Percentiles rank a stretch among this genome's conserved stretches.
Evolutionary conservation across 2,329 filamentous ascomycete species (phyloP).

Genomic region (Rachicladosporium sp.): DNA sequence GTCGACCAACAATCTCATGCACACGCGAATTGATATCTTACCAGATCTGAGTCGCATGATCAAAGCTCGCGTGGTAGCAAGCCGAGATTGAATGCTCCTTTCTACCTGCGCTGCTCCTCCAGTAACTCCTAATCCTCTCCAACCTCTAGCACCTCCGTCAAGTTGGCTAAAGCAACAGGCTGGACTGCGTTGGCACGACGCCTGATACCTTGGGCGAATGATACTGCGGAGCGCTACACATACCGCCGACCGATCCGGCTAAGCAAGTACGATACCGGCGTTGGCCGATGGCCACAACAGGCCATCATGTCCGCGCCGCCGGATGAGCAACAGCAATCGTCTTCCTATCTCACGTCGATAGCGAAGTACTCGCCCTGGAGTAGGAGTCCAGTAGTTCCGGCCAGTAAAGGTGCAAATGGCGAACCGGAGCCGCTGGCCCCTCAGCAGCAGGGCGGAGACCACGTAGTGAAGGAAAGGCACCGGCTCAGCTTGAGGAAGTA

Average conservation of each 20-base stretch:
- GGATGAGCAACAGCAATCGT: conserved; percentile 21
- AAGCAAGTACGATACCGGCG: conserved; percentile 10
- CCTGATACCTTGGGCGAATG: conserved; percentile 18
- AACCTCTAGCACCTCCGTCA: conserved; percentile 3
- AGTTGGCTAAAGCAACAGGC: conserved; percentile 23
- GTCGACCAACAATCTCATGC: too few species aligned
- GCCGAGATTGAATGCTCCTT: too few species aligned
- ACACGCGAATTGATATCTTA: too few species aligned
- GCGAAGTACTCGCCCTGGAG: conserved; percentile 38
- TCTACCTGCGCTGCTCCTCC: too few species aligned
- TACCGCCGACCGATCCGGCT: conserved; percentile 16
- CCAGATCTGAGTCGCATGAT: too few species aligned
- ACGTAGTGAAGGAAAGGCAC: conserved; percentile 43
- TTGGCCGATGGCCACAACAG: conserved; percentile 17
- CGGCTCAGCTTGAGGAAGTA: conserved; percentile 55
- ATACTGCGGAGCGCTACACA: conserved; percentile 5
- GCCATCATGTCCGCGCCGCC: conserved; percentile 30
- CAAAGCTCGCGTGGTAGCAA: too few species aligned
- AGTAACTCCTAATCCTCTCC: too few species aligned
- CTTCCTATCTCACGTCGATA: conserved; percentile 25
- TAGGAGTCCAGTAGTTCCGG: conserved; percentile 28
- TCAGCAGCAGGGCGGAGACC: conserved; percentile 44
- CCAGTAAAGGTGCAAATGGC: conserved; percentile 20
- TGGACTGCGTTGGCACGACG: conserved; percentile 20
- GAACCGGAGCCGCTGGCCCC: conserved; percentile 20